Conservation (phyloP, 345 rosid species). For the Tarenaya hassleriana region DNA sequence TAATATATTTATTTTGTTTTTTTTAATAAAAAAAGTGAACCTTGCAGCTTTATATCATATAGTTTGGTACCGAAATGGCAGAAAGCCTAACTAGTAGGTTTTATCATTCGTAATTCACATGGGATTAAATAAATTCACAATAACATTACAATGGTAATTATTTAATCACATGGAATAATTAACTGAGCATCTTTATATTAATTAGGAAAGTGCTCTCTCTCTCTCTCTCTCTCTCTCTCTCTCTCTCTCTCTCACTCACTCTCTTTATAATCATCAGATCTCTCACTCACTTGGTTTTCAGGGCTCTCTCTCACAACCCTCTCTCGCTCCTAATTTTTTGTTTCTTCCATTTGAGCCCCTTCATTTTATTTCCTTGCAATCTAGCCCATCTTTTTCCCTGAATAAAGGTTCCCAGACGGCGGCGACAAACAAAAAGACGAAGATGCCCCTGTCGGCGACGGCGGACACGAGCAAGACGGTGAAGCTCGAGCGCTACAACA, state of each 20-base stretch:
- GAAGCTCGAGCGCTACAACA: slow-evolving; percentile 85
- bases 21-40: too few species aligned
- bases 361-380: too few species aligned
- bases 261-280: slow-evolving; percentile 29
- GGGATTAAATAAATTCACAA: too few species aligned
- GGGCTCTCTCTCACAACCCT: slow-evolving; percentile 21
- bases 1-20: too few species aligned
- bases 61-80: too few species aligned
- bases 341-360: background rate
- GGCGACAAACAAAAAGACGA: slow-evolving; percentile 9
- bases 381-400: slow-evolving; percentile 3
- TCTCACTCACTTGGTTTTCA: slow-evolving; percentile 25
- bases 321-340: background rate
- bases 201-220: slow-evolving; percentile 37
- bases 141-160: background rate
- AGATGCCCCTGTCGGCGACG: slow-evolving; percentile 65
- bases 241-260: slow-evolving; percentile 31
- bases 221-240: slow-evolving; percentile 34
- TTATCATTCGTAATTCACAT: too few species aligned
- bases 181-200: too few species aligned
- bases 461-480: slow-evolving; percentile 82
- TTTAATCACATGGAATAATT: background rate
- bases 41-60: too few species aligned
- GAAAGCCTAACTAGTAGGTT: too few species aligned
- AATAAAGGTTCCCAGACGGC: background rate